A percentile compares a stretch with the other conserved stretches of the same genome.
Evolutionary conservation across 164 flowering plant species (phyloP).

Genomic region (Kingdonia uniflora): DNA sequence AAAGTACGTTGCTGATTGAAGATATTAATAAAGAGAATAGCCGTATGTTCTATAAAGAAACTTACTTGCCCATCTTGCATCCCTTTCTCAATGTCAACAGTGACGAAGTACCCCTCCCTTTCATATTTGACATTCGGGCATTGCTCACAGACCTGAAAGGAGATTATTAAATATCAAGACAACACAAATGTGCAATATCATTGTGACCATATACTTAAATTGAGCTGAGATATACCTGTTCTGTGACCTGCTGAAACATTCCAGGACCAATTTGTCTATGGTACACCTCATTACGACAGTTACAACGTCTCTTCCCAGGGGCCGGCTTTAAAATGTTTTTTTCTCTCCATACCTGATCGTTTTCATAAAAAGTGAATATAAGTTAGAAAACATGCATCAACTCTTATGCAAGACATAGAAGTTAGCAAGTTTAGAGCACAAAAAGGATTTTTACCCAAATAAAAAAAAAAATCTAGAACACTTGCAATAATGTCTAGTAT

Average conservation of each 20-base stretch:
- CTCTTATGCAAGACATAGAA: no score
- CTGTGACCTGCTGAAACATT: conserved; percentile 99
- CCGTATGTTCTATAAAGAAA: no score
- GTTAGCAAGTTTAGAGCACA: no score
- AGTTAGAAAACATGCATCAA: no score
- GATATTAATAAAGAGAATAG: no score
- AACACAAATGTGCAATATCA: no score
- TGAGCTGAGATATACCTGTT: conserved; percentile 50
- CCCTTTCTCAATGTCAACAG: conserved; percentile 99
- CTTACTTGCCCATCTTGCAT: conserved; percentile 45
- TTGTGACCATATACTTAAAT: not conserved
- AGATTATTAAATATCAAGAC: no score
- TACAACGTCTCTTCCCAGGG: conserved; percentile 92
- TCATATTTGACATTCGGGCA: conserved; percentile 75
- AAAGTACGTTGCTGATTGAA: no score
- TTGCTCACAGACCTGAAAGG: conserved; percentile 3
- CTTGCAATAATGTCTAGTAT: no score
- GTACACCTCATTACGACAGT: conserved; percentile 96
- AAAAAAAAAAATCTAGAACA: no score
- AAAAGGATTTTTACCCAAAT: no score
- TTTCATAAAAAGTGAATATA: not conserved
- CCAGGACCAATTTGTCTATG: conserved; percentile 98
- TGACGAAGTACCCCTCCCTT: conserved; percentile 78
- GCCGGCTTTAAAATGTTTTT: conserved; percentile 89
- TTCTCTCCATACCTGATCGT: conserved; percentile 89